A percentile compares a stretch with the other conserved stretches of the same genome.
Conservation (phyloP, 2,329 filamentous ascomycete species). For the Metarhizium guizhouense region DNA sequence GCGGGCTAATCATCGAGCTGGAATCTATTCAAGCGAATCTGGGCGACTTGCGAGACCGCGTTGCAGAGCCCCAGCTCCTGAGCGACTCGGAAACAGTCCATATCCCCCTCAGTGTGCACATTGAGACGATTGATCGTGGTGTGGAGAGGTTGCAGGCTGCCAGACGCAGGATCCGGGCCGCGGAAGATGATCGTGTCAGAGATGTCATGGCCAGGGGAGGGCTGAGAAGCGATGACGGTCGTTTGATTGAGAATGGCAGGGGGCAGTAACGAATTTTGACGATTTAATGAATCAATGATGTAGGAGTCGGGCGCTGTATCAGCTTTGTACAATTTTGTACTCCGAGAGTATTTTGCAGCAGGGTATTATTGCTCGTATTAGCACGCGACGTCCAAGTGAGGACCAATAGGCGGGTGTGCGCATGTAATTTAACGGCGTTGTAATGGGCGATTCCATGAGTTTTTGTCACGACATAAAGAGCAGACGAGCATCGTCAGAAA, state of each 20-base stretch:
- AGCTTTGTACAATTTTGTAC: background rate
- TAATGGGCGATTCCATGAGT: background rate
- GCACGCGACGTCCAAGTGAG: too few species aligned
- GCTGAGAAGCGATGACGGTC: slow-evolving; percentile 29
- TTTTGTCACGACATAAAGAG: background rate
- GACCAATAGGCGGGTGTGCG: background rate
- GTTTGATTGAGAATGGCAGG: slow-evolving; percentile 28
- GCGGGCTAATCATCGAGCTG: slow-evolving; percentile 60
- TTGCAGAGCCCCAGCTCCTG: slow-evolving; percentile 55
- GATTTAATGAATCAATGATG: background rate
- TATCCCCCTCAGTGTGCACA: slow-evolving; percentile 63
- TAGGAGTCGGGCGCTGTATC: background rate
- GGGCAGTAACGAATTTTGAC: background rate
- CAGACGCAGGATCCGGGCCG: slow-evolving; percentile 46
- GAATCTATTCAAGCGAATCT: slow-evolving; percentile 64
- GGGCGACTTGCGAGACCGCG: slow-evolving; percentile 61
- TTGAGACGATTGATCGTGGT: slow-evolving; percentile 64
- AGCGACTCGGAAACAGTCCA: slow-evolving; percentile 29
- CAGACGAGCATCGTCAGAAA: background rate
- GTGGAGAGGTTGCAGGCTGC: slow-evolving; percentile 63
- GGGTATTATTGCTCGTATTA: background rate
- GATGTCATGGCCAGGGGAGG: slow-evolving; percentile 40
- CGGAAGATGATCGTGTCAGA: slow-evolving; percentile 50
- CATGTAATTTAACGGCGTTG: background rate
- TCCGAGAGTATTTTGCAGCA: background rate